These are phyloP conservation scores for Eucalyptus cloeziana DNA, from an alignment of 345 rosid genomes.

Conservation along the genomic window DNA sequence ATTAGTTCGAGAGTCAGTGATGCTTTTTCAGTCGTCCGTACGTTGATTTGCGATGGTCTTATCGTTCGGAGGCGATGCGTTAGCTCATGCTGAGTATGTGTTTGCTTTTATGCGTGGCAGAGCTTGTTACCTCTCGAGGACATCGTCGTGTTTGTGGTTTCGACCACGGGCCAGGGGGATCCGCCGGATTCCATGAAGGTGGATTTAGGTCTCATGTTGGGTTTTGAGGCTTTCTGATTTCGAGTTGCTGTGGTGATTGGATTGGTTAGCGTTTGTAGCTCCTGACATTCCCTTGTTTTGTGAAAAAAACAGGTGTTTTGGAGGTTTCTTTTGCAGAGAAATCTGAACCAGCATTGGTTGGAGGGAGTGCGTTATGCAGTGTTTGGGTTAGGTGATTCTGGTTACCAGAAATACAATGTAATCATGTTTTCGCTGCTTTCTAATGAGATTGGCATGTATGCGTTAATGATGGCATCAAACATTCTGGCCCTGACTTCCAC, in stretches of 20 bases:
- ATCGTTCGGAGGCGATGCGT: neutral
- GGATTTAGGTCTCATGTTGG: neutral
- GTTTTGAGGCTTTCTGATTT: neutral
- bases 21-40: neutral
- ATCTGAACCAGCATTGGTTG: constrained; percentile 51
- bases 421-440: neutral
- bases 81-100: neutral
- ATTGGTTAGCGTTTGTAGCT: neutral
- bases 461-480: neutral
- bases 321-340: constrained; percentile 74
- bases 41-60: neutral
- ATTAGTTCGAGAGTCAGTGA: neutral
- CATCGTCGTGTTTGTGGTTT: constrained; percentile 62
- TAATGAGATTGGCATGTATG: neutral
- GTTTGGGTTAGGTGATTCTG: constrained; percentile 89
- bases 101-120: constrained; percentile 22
- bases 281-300: neutral
- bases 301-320: constrained; percentile 45
- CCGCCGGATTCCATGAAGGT: constrained; percentile 89
- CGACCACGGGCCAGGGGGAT: constrained; percentile 98
- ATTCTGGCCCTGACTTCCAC: neutral
- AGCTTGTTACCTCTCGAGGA: constrained; percentile 42
- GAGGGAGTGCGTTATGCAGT: constrained; percentile 61
- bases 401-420: constrained; percentile 88
- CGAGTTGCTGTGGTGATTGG: neutral